These are phyloP conservation scores for Cardiospermum halicacabum DNA, from an alignment of 345 rosid genomes.

Conservation along the genomic window DNA sequence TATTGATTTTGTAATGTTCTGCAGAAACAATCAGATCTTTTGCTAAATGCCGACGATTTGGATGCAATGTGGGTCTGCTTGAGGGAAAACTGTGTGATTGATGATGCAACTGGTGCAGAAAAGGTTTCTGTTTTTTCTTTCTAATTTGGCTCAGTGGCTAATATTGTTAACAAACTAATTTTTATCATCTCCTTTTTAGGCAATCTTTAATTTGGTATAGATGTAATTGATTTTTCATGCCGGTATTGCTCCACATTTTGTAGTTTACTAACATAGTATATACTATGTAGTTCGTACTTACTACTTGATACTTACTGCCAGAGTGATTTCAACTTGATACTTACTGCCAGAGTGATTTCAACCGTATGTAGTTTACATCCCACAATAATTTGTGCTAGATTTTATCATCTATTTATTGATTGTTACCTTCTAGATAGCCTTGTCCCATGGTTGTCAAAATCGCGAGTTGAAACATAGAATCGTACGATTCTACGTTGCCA, in stretches of 20 bases:
- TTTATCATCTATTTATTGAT: background rate
- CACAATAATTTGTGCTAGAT: background rate
- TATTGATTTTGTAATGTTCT: constrained; percentile 21
- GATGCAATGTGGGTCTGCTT: constrained; percentile 99
- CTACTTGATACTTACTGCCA: too few relatives aligned
- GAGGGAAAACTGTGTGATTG: constrained; percentile 98
- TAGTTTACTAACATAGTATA: background rate
- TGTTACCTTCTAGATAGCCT: background rate
- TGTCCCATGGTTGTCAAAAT: too few relatives aligned
- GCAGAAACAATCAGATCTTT: constrained; percentile 97
- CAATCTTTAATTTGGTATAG: background rate
- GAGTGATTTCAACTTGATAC: too few relatives aligned
- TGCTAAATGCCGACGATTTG: constrained; percentile 92
- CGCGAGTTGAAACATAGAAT: too few relatives aligned
- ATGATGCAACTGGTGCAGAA: constrained; percentile 99
- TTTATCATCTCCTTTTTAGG: background rate
- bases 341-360: background rate
- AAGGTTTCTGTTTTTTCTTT: constrained; percentile 41
- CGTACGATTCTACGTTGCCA: too few relatives aligned
- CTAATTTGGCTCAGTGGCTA: background rate
- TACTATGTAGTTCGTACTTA: too few relatives aligned
- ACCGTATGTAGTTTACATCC: background rate
- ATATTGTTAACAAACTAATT: background rate
- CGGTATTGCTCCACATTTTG: background rate
- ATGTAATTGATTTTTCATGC: background rate